A percentile compares a stretch with the other conserved stretches of the same genome.
phyloP scores from a whole-genome alignment of 2,329 filamentous ascomycete species.

The Plectosphaerella sp. region DNA sequence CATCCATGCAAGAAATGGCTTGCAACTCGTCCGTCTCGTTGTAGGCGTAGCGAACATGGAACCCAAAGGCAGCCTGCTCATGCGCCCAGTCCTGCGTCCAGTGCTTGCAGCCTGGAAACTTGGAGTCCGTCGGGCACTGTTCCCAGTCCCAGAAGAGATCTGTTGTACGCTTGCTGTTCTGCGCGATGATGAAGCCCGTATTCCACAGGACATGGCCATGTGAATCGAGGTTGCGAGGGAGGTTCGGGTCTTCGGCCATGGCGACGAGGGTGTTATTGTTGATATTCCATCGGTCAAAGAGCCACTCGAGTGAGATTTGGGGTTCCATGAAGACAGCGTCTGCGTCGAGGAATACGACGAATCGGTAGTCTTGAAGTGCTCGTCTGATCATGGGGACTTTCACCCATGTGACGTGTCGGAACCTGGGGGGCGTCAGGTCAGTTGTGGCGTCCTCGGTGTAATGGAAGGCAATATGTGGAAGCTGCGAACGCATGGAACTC shows the following conservation, averaged over 20 bases:
- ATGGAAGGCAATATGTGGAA: too few relatives aligned
- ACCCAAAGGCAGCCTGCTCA: constrained; percentile 20
- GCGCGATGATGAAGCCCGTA: constrained; percentile 38
- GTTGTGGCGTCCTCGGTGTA: too few relatives aligned
- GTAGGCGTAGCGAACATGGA: constrained; percentile 20
- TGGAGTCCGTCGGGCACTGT: constrained; percentile 11
- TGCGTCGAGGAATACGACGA: constrained; percentile 39
- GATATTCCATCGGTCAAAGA: constrained; percentile 42
- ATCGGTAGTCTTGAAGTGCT: constrained; percentile 31
- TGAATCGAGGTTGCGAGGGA: constrained; percentile 28
- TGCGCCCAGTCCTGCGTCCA: constrained; percentile 20
- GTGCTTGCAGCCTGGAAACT: constrained; percentile 12
- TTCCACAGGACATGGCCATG: constrained; percentile 29
- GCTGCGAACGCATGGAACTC: too few relatives aligned
- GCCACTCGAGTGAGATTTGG: constrained; percentile 41
- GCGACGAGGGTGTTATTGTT: constrained; percentile 32
- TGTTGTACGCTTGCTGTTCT: constrained; percentile 15
- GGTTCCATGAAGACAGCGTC: constrained; percentile 37
- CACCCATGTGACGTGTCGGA: constrained; percentile 39
- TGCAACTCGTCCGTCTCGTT: constrained; percentile 13
- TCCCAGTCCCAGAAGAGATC: constrained; percentile 9
- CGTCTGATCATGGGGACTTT: constrained; percentile 33
- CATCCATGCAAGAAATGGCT: constrained; percentile 17
- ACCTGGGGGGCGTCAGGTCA: constrained; percentile 13
- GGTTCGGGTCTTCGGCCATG: constrained; percentile 39